phyloP scores from a whole-genome alignment of 306 rosid genomes.

The Dalbergia cultrata region DNA sequence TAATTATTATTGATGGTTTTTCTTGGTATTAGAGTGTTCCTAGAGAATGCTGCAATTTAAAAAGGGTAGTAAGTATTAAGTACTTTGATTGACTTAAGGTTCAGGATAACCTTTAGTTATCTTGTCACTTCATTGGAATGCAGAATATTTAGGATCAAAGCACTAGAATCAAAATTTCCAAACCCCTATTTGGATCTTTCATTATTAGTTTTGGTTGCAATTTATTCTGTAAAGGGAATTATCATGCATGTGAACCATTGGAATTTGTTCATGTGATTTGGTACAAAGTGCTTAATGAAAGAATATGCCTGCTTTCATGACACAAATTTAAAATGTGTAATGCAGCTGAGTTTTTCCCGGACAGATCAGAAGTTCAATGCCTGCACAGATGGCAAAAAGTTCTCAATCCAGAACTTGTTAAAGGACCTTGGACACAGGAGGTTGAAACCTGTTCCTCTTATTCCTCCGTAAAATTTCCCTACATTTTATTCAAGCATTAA shows the following conservation, averaged over 20 bases:
- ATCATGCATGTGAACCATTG: slow-evolving; percentile 11
- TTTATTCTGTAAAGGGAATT: slow-evolving; percentile 8
- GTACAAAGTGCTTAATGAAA: slow-evolving; percentile 29
- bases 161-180: slow-evolving; percentile 2
- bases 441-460: slow-evolving; percentile 54
- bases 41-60: slow-evolving; percentile 8
- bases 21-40: background rate
- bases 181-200: slow-evolving; percentile 1
- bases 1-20: slow-evolving; percentile 28
- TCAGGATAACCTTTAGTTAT: slow-evolving; percentile 9
- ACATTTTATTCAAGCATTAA: slow-evolving; percentile 41
- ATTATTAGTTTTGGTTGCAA: slow-evolving; percentile 10
- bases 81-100: slow-evolving; percentile 22
- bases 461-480: slow-evolving; percentile 23
- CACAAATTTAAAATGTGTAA: slow-evolving; percentile 47
- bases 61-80: background rate
- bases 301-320: slow-evolving; percentile 40
- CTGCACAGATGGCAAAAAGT: slow-evolving; percentile 99
- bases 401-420: slow-evolving; percentile 95
- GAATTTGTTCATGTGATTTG: slow-evolving; percentile 30
- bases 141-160: background rate
- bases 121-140: slow-evolving; percentile 10
- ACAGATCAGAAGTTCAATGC: slow-evolving; percentile 98
- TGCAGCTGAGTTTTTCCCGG: slow-evolving; percentile 92
- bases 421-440: slow-evolving; percentile 99